Evolutionary conservation across 176 grass and related monocot genomes (phyloP), one percentile per base, ranked within the genome.

Genomic region (Areca catechu): DNA sequence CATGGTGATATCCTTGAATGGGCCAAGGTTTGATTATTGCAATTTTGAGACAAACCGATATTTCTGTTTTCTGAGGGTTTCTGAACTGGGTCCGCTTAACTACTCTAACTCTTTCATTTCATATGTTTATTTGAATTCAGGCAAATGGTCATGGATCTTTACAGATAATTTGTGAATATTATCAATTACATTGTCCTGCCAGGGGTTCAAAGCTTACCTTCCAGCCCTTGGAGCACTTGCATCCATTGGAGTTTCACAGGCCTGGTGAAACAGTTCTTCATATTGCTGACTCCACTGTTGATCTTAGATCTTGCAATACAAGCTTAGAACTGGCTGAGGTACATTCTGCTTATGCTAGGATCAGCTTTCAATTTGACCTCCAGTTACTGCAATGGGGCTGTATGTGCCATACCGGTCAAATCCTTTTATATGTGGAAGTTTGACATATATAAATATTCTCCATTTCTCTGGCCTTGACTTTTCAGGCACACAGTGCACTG

Each of bases 261-360:
- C 81, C 94, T 22, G 80, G 84, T 73, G 94, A 98, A 83, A 88
- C 88, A 18, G 74, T 77, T 83, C 94, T 98, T 89, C 81, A 83
- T 72, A 91, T 92, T 80, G 94, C 88, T 75, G 94, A 88, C 28
- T 86, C 88, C 20, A 79, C 81, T 49, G 82, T 98, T 72, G 94
- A 98, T 75, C 74, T 93, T 76, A 73, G 76, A 60, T 93, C 88
- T 65, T 77, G 79, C 48, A 82, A 81, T 77, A 75, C 81, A 69
- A 88, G 84, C 71, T 85, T 93, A 67, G 84, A 98, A 78, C 53
- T 93, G 68, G 76, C 88, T 71, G 84, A 92, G 84, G 94, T 98
- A 74, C 30, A 61, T 69, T 69, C 61, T 48, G 70, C 51, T 48
- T 65, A 53, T 57, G 57, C 48, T 63, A 59, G 55, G 22, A 28